These are phyloP conservation scores for Rhynchospora breviuscula DNA, from an alignment of 176 grass and related monocot species.

Conservation along the genomic window DNA sequence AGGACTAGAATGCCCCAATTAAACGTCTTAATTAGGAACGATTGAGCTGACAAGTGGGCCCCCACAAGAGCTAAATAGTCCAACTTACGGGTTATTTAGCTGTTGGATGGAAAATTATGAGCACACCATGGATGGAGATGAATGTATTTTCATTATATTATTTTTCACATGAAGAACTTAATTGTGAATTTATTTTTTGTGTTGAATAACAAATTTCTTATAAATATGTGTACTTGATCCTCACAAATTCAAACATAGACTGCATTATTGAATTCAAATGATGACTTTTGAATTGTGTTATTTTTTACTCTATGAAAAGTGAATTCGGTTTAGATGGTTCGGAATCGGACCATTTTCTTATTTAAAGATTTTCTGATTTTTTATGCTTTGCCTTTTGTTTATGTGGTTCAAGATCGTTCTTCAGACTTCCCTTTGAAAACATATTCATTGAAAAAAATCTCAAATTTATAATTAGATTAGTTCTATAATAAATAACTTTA, in stretches of 20 bases:
- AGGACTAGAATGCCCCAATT: slow-evolving; percentile 33
- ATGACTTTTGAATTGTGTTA: neutral
- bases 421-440: too few species aligned
- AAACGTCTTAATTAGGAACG: neutral
- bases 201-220: neutral
- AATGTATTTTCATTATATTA: neutral
- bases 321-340: too few species aligned
- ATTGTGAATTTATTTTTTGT: neutral
- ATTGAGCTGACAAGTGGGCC: neutral
- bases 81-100: neutral
- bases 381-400: too few species aligned
- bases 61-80: neutral
- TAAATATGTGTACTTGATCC: neutral
- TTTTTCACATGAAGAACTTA: neutral
- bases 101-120: neutral
- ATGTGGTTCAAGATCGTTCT: too few species aligned
- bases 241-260: neutral
- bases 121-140: neutral
- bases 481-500: too few species aligned
- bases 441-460: too few species aligned
- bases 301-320: neutral
- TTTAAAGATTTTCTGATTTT: too few species aligned
- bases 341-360: too few species aligned
- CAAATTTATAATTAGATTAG: too few species aligned
- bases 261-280: neutral